Percentiles rank a stretch among this genome's conserved stretches.
Conservation (phyloP, 116 monocot species). For the Cymodocea nodosa region DNA sequence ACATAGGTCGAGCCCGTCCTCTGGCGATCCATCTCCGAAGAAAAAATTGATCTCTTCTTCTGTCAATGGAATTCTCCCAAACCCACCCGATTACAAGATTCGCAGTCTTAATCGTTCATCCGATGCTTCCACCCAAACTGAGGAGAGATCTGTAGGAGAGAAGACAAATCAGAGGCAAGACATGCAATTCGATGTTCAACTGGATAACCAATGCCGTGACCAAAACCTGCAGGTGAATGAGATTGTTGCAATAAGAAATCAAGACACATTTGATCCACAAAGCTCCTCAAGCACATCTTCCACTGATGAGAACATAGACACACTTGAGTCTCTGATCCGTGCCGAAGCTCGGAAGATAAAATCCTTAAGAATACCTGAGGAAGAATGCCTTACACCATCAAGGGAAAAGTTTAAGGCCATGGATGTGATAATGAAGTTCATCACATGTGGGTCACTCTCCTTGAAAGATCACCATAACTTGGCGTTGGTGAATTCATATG, state of each 20-base stretch:
- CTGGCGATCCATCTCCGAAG: slow-evolving; percentile 18
- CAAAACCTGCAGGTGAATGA: background rate
- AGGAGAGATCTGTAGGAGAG: slow-evolving; percentile 20
- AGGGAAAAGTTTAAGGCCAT: slow-evolving; percentile 38
- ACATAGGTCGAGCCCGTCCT: slow-evolving; percentile 4
- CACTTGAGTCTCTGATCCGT: slow-evolving; percentile 38
- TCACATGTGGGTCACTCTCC: slow-evolving; percentile 72
- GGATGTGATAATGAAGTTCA: slow-evolving; percentile 61
- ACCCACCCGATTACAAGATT: slow-evolving; percentile 17
- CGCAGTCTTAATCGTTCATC: slow-evolving; percentile 21
- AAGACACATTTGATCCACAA: background rate
- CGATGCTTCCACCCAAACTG: slow-evolving; percentile 86
- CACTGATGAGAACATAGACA: slow-evolving; percentile 45
- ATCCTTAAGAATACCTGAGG: slow-evolving; percentile 45
- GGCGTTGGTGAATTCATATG: slow-evolving; percentile 42
- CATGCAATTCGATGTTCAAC: background rate
- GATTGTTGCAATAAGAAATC: background rate
- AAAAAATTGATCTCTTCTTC: slow-evolving; percentile 5
- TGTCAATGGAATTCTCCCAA: slow-evolving; percentile 13
- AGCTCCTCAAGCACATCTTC: slow-evolving; percentile 34
- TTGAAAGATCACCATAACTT: slow-evolving; percentile 64
- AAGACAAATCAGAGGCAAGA: slow-evolving; percentile 1
- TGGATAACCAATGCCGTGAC: background rate
- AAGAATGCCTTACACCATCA: slow-evolving; percentile 30
- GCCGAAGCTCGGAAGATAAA: slow-evolving; percentile 31